phyloP scores from a whole-genome alignment of 176 grass and related monocot genomes.

The Oryza glumipatula region DNA sequence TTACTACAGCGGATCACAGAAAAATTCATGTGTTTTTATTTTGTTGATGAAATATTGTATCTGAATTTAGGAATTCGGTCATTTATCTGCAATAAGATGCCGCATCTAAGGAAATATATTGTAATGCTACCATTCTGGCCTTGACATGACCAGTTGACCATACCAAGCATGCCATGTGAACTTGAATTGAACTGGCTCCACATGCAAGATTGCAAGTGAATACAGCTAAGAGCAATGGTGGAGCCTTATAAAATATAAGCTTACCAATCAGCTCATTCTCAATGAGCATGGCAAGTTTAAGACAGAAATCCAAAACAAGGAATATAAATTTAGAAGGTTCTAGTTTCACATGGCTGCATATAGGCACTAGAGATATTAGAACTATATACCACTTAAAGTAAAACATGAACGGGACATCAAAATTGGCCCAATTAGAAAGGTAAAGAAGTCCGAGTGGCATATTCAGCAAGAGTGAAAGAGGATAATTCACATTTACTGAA shows the following conservation, averaged over 20 bases:
- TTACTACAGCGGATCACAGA: neutral
- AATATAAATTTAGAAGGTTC: constrained; percentile 22
- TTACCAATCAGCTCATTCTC: constrained; percentile 27
- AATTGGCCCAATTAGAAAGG: constrained; percentile 17
- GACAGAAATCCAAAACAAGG: neutral
- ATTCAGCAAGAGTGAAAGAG: constrained; percentile 6
- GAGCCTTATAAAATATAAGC: neutral
- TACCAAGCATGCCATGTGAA: constrained; percentile 45
- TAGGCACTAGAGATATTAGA: neutral
- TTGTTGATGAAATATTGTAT: neutral
- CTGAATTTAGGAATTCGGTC: neutral
- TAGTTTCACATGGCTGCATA: neutral
- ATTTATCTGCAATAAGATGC: neutral
- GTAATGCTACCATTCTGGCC: constrained; percentile 18
- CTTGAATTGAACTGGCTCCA: constrained; percentile 35
- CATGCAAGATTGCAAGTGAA: constrained; percentile 28
- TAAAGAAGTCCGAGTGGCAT: neutral
- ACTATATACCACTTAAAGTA: constrained; percentile 1
- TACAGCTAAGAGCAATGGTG: constrained; percentile 37
- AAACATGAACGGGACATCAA: neutral
- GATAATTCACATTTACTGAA: neutral
- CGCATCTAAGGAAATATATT: neutral
- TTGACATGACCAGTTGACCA: constrained; percentile 28
- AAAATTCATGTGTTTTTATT: neutral
- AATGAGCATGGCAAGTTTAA: neutral